Base-by-base conservation (phyloP, 768 basidiomycete species). In the Leccinellum rugosiceps region DNA sequence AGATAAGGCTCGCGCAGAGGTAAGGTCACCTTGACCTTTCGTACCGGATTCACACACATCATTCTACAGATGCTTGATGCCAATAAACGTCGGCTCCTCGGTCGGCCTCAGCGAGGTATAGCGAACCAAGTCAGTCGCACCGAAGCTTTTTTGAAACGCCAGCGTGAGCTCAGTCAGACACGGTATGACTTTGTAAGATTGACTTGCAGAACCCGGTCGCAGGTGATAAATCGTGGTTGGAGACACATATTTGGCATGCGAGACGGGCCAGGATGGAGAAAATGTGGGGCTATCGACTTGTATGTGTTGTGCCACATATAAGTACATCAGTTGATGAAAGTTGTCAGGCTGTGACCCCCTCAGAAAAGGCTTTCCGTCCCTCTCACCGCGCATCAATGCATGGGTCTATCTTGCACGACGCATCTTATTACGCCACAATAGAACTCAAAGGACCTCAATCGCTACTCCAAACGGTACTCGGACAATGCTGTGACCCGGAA, bases 161-260 rank as follows among this genome's bases (percentile, higher is more conserved):
- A 97, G 72, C 74, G 96, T 96, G 17, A 50, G 66, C 63, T 21
- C 32, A 9, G 3, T 46, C 28, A 1, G 73, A 53, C 11, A 41
- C 2, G 3, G 9, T 3, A 8, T 31, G 32, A 13, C 35, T 4
- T 45, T 49, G 9, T 6, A 15, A 31, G 7, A 45, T 15, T 10
- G 26, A 30, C 19, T 50, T 17, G 47, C 17, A 44, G 52, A 50
- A 31, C 50, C 5, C 35, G 26, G 43, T 50, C 43, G 2, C 61
- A 97, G 95, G 78, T 30, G 81, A 90, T 61, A 98, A 98, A 71
- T 76, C 80, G 13, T 98, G 96, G 96, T 83, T 99, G 0, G 93
- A 96, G 68, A 96, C 94, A 6, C 97, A 99, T 70, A 74, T 98
- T 19, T 98, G 94, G 93, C 96, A 98, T 65, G 91, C 94, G 1